phyloP scores from a whole-genome alignment of 805 yeast species.

The Hagleromyces aurorensis region DNA sequence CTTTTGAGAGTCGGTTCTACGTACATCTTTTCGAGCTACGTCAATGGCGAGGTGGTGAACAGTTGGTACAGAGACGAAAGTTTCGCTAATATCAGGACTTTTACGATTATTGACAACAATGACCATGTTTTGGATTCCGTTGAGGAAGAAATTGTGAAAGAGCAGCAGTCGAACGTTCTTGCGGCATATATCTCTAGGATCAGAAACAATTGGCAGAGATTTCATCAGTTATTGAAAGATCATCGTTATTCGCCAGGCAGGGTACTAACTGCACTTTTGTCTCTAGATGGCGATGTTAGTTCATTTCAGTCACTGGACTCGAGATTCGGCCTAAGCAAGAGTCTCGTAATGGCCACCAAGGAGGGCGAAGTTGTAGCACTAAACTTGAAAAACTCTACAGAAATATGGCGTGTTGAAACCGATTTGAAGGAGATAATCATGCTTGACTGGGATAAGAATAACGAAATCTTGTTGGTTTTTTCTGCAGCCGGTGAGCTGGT shows the following conservation, averaged over 20 bases:
- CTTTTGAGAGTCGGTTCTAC: constrained; percentile 13
- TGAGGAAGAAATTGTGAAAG: constrained; percentile 16
- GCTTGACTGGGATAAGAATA: constrained; percentile 20
- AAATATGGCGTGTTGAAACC: constrained; percentile 35
- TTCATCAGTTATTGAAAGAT: constrained; percentile 11
- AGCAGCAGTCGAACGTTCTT: constrained; percentile 10
- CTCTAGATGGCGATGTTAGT: constrained; percentile 7
- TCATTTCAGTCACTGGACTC: constrained; percentile 17
- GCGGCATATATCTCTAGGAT: constrained; percentile 28
- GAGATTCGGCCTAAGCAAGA: constrained; percentile 42
- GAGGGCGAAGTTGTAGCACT: constrained; percentile 38
- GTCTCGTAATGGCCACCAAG: constrained; percentile 35
- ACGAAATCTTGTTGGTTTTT: constrained; percentile 22
- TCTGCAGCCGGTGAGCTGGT: constrained; percentile 30
- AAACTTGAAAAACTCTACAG: constrained; percentile 34
- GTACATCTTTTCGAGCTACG: constrained; percentile 14
- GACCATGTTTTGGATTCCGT: constrained; percentile 12
- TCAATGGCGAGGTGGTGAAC: constrained; percentile 16
- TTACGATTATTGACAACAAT: constrained; percentile 18
- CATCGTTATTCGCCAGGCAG: constrained; percentile 19
- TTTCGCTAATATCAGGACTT: constrained; percentile 32
- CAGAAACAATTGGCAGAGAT: constrained; percentile 14
- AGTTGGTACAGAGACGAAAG: constrained; percentile 42
- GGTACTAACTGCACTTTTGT: constrained; percentile 12
- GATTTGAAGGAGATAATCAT: constrained; percentile 16